phyloP scores from a whole-genome alignment of 2,329 filamentous ascomycete genomes.

The Apiospora phragmitis region DNA sequence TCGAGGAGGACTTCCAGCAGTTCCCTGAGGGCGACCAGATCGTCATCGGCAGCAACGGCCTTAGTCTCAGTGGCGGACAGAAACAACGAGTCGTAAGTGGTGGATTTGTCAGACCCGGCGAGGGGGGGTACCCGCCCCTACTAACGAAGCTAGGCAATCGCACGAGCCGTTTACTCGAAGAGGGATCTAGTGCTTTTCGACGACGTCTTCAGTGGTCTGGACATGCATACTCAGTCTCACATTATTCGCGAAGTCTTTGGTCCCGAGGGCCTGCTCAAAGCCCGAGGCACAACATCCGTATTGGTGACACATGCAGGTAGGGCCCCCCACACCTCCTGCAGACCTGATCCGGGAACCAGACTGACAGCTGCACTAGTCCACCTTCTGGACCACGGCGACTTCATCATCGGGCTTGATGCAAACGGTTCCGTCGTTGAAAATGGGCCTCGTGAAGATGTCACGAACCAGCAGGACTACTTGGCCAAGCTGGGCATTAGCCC shows the following conservation, averaged over 20 bases:
- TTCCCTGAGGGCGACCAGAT: slow-evolving; percentile 7
- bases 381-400: slow-evolving; percentile 3
- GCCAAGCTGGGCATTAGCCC: background rate
- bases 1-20: slow-evolving; percentile 7
- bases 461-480: background rate
- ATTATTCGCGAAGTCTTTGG: slow-evolving; percentile 46
- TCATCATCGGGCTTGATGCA: background rate
- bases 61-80: slow-evolving; percentile 4
- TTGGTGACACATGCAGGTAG: slow-evolving; percentile 10
- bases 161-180: slow-evolving; percentile 8
- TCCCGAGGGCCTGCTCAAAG: background rate
- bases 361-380: background rate
- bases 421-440: background rate
- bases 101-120: no score
- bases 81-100: slow-evolving; percentile 10
- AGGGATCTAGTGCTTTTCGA: slow-evolving; percentile 61
- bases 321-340: background rate
- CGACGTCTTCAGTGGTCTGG: slow-evolving; percentile 70
- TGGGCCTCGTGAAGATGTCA: background rate
- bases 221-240: slow-evolving; percentile 59
- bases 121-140: background rate
- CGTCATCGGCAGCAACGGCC: background rate
- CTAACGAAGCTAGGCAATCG: background rate
- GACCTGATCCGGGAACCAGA: background rate
- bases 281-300: background rate